Conservation (phyloP, 371 early-diverging fungal genomes). For the Mortierella sp. region DNA sequence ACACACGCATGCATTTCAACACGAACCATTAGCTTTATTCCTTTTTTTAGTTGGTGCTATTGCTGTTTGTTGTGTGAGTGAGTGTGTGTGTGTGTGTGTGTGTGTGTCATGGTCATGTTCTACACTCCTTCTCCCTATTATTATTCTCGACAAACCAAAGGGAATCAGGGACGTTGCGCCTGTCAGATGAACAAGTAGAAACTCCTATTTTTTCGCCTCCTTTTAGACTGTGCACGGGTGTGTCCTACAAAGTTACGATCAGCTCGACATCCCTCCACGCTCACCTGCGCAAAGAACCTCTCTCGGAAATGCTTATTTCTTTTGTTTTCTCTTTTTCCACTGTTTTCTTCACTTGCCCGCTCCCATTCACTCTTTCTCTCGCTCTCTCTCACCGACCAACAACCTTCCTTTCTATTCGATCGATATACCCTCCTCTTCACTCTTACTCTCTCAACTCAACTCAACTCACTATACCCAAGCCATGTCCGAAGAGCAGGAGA, state of each 20-base stretch:
- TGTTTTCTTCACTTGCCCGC: neutral
- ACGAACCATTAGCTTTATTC: neutral
- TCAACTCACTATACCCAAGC: neutral
- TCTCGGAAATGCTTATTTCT: slow-evolving; percentile 7
- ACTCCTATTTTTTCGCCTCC: slow-evolving; percentile 5
- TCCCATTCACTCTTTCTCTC: neutral
- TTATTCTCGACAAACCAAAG: slow-evolving; percentile 1
- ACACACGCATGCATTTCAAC: slow-evolving; percentile 12
- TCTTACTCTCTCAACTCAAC: neutral
- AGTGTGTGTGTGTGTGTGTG: neutral
- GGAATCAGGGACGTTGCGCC: neutral
- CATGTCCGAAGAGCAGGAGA: slow-evolving; percentile 25
- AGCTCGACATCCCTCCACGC: neutral
- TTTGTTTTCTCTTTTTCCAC: neutral
- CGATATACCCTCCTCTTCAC: neutral
- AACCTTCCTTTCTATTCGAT: neutral
- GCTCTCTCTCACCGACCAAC: neutral
- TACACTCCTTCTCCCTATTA: neutral
- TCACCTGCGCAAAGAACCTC: slow-evolving; percentile 20
- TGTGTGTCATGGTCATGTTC: neutral
- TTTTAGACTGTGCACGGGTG: slow-evolving; percentile 3
- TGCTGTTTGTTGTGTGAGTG: neutral
- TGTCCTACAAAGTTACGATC: no score
- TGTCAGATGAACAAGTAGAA: slow-evolving; percentile 4
- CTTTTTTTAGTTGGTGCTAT: neutral